These are phyloP conservation scores for Lunasporangiospora selenospora DNA, from an alignment of 192 early-diverging fungal species.

Conservation along the genomic window DNA sequence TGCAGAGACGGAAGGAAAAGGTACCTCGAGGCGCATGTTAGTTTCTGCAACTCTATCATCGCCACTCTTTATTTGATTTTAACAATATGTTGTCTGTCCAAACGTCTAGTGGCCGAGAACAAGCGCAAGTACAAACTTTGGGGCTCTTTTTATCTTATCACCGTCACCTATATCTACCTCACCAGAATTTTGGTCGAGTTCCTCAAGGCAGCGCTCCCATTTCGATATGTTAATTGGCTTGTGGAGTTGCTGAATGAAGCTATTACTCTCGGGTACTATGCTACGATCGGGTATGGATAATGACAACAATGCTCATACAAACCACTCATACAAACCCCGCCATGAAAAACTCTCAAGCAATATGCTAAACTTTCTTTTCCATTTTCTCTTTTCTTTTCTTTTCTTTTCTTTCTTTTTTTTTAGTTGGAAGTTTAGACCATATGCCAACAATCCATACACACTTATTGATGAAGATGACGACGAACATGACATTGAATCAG, in stretches of 20 bases:
- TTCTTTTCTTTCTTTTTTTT: conserved; percentile 11
- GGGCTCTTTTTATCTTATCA: conserved; percentile 61
- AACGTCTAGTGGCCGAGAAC: conserved; percentile 42
- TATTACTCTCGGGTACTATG: conserved; percentile 56
- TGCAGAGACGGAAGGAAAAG: conserved; percentile 58
- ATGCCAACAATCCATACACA: conserved; percentile 57
- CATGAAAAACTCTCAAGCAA: no score
- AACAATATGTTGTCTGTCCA: not conserved
- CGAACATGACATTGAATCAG: conserved; percentile 39
- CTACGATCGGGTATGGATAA: conserved; percentile 62
- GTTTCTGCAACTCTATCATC: no score
- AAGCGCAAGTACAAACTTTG: conserved; percentile 60
- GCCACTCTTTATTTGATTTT: no score
- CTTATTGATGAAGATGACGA: conserved; percentile 43
- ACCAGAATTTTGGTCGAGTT: conserved; percentile 56
- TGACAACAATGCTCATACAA: no score
- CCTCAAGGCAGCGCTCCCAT: conserved; percentile 55
- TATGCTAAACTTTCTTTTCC: no score
- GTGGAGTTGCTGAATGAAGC: conserved; percentile 55
- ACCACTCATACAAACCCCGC: no score
- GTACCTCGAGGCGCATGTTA: no score
- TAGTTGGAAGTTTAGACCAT: conserved; percentile 58
- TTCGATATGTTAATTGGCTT: conserved; percentile 57
- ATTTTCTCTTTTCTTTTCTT: conserved; percentile 6
- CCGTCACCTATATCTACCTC: conserved; percentile 57